Conservation (phyloP, 495 filamentous ascomycete species). For the Thermochaetoides thermophila region DNA sequence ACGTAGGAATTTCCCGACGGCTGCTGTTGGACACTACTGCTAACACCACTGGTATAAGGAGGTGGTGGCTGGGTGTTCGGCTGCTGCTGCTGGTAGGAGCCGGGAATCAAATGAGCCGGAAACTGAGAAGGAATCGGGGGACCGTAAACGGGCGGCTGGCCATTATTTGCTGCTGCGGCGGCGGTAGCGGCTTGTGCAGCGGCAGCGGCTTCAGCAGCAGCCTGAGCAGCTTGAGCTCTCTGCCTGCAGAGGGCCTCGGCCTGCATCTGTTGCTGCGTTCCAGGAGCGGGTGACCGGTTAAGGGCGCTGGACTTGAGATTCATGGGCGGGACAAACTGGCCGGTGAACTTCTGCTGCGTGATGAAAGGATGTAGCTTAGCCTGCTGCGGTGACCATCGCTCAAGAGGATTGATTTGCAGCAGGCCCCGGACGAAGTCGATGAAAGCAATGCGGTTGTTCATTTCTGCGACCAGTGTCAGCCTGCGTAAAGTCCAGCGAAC, state of each 20-base stretch:
- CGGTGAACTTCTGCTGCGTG: slow-evolving; percentile 93
- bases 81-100: too few relatives aligned
- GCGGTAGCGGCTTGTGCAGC: slow-evolving; percentile 5
- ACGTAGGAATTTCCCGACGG: too few relatives aligned
- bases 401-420: slow-evolving; percentile 86
- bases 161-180: too few relatives aligned
- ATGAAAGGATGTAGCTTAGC: slow-evolving; percentile 98
- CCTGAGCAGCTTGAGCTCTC: slow-evolving; percentile 55
- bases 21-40: too few relatives aligned
- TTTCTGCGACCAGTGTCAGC: too few relatives aligned
- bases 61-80: too few relatives aligned
- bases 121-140: too few relatives aligned
- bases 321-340: slow-evolving; percentile 94
- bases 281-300: slow-evolving; percentile 78
- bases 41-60: slow-evolving; percentile 63
- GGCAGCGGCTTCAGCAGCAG: slow-evolving; percentile 39
- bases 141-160: slow-evolving; percentile 54
- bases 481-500: too few relatives aligned
- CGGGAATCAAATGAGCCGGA: too few relatives aligned
- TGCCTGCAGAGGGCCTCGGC: slow-evolving; percentile 86
- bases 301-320: slow-evolving; percentile 74
- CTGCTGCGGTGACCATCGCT: slow-evolving; percentile 96
- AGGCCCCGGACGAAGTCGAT: slow-evolving; percentile 98
- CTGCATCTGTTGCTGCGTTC: slow-evolving; percentile 94
- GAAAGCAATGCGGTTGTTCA: slow-evolving; percentile 95